These are phyloP conservation scores for Cardamine chenopodiifolia DNA, from an alignment of 345 rosid species.

Conservation along the genomic window DNA sequence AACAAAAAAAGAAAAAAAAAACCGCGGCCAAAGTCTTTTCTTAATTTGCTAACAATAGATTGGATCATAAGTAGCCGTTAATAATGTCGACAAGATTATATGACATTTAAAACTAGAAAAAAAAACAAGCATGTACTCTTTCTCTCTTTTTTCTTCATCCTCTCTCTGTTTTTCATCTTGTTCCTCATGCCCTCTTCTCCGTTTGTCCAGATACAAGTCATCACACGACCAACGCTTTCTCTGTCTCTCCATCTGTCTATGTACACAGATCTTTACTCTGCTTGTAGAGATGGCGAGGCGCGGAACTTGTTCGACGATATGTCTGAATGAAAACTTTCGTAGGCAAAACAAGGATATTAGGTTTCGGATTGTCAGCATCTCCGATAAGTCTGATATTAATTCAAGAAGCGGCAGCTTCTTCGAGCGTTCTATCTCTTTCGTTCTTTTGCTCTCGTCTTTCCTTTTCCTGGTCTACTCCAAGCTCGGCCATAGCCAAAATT, in stretches of 20 bases:
- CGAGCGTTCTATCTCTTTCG: slow-evolving; percentile 60
- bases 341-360: slow-evolving; percentile 21
- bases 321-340: slow-evolving; percentile 34
- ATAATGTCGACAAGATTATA: not conserved
- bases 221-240: slow-evolving; percentile 1
- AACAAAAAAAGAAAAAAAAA: not conserved
- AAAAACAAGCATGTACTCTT: slow-evolving; percentile 12
- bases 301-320: slow-evolving; percentile 43
- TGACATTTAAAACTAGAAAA: not conserved
- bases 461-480: slow-evolving; percentile 60
- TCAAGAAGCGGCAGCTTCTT: slow-evolving; percentile 27
- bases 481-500: slow-evolving; percentile 67
- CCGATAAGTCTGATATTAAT: slow-evolving; percentile 16
- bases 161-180: not conserved
- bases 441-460: slow-evolving; percentile 66
- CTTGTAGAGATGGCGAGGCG: slow-evolving; percentile 22
- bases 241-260: slow-evolving; percentile 9
- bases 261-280: not conserved
- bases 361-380: slow-evolving; percentile 21
- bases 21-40: not conserved
- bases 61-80: slow-evolving; percentile 13
- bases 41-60: slow-evolving; percentile 13
- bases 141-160: not conserved
- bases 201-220: slow-evolving; percentile 24
- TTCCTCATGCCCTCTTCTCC: slow-evolving; percentile 24